Evolutionary conservation across 495 filamentous ascomycete species (phyloP).

Genomic region (Aspergillus funiculosus): DNA sequence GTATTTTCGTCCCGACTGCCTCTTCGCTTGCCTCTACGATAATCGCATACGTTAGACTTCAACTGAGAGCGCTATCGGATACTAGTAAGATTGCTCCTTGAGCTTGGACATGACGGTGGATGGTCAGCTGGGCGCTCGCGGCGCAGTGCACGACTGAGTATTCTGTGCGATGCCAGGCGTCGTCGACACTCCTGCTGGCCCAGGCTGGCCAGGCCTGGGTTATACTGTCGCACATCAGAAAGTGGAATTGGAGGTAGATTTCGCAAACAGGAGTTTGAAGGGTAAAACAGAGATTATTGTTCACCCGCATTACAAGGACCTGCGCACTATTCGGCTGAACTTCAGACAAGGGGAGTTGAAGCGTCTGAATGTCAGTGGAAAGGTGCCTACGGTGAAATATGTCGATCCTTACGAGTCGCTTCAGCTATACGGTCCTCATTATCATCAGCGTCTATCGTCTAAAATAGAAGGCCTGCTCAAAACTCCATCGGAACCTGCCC

Average conservation of each 20-base stretch:
- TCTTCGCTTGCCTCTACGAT: neutral
- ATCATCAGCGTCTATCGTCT: conserved; percentile 65
- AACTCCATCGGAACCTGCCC: conserved; percentile 52
- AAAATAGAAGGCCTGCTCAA: conserved; percentile 60
- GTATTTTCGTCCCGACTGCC: neutral
- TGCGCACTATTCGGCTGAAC: conserved; percentile 69
- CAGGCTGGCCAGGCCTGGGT: conserved; percentile 35
- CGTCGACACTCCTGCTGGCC: conserved; percentile 34
- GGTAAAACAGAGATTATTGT: conserved; percentile 79
- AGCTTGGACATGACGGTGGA: conserved; percentile 41
- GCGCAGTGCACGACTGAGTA: conserved; percentile 40
- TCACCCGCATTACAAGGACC: conserved; percentile 57
- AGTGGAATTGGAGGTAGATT: conserved; percentile 83
- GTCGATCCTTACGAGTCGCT: conserved; percentile 66
- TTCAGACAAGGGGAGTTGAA: conserved; percentile 80
- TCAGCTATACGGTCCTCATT: conserved; percentile 65
- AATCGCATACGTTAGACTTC: neutral
- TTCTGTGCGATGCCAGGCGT: conserved; percentile 43
- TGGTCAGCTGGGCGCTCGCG: conserved; percentile 34
- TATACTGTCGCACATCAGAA: conserved; percentile 73
- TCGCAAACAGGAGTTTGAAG: conserved; percentile 63
- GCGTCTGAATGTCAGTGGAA: conserved; percentile 64
- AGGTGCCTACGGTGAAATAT: conserved; percentile 52
- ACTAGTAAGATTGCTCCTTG: conserved; percentile 13
- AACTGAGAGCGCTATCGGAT: neutral